A percentile compares a stretch with the other conserved stretches of the same genome.
phyloP scores from a whole-genome alignment of 345 rosid genomes.

The Excoecaria agallocha region DNA sequence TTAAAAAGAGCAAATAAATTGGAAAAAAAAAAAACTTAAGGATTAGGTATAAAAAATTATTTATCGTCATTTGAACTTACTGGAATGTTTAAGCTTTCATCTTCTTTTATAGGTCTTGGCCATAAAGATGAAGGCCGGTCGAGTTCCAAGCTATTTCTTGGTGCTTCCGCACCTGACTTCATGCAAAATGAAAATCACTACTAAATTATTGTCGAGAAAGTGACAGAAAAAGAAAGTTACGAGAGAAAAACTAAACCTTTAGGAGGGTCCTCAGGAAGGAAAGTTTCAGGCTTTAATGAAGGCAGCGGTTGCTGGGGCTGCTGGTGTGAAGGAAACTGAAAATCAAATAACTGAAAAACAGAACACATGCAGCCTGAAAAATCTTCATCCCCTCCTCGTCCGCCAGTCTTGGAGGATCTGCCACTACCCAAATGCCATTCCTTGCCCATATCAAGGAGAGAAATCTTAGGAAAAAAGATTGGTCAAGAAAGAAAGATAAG shows the following conservation, averaged over 20 bases:
- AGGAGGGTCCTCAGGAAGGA: conserved; percentile 19
- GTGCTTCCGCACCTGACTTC: conserved; percentile 62
- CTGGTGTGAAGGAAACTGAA: conserved; percentile 45
- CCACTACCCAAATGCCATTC: conserved; percentile 45
- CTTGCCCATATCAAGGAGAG: conserved; percentile 45
- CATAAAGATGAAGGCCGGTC: conserved; percentile 38
- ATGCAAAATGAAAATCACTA: neutral
- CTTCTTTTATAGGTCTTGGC: conserved; percentile 35
- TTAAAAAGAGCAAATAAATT: neutral
- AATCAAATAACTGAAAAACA: conserved; percentile 74
- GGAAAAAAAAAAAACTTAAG: conserved; percentile 14
- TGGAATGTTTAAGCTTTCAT: conserved; percentile 43
- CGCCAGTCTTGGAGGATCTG: conserved; percentile 37
- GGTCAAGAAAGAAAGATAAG: conserved; percentile 10
- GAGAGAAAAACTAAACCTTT: conserved; percentile 42
- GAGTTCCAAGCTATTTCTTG: conserved; percentile 80
- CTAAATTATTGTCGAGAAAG: conserved; percentile 6
- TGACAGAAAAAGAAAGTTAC: neutral
- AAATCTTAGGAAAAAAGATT: neutral
- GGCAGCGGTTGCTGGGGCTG: conserved; percentile 42
- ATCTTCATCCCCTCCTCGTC: neutral
- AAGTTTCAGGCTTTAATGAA: conserved; percentile 42
- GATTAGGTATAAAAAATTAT: neutral
- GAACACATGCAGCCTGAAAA: conserved; percentile 74
- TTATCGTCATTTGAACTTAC: conserved; percentile 34